Conservation (phyloP, 2,329 filamentous ascomycete species). For the Aspergillus cejpii region DNA sequence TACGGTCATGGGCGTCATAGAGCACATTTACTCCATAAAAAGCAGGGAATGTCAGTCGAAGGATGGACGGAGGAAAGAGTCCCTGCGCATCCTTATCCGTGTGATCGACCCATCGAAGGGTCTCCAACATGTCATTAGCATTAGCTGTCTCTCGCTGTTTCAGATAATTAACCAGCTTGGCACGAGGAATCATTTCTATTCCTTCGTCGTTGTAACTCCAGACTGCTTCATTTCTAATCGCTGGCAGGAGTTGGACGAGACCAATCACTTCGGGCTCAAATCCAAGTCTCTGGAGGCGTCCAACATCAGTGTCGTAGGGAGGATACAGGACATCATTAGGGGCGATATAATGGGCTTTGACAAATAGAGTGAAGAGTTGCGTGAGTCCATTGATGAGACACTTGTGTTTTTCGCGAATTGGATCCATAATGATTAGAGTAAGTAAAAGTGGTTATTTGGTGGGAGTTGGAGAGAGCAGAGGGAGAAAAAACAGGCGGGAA, state of each 20-base stretch:
- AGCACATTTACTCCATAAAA: neutral
- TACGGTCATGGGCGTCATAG: neutral
- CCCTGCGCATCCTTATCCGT: neutral
- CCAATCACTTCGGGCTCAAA: neutral
- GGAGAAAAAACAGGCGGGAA: too few relatives aligned
- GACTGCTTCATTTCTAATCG: neutral
- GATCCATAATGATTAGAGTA: too few relatives aligned
- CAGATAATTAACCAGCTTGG: neutral
- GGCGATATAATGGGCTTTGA: neutral
- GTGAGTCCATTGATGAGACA: neutral
- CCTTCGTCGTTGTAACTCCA: neutral
- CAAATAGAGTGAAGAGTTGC: neutral
- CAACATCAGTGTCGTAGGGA: neutral
- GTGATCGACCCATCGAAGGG: neutral
- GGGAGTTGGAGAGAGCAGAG: too few relatives aligned
- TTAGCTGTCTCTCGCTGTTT: neutral
- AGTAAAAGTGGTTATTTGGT: too few relatives aligned
- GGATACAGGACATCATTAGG: neutral
- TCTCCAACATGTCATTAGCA: neutral
- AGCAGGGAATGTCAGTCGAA: neutral
- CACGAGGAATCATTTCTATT: neutral
- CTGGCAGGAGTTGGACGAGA: neutral
- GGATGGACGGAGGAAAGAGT: neutral
- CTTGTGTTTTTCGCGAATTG: neutral
- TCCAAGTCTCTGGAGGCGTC: neutral